phyloP scores from a whole-genome alignment of 225 moss, liverwort and hornwort species.

The Polytrichum commune region DNA sequence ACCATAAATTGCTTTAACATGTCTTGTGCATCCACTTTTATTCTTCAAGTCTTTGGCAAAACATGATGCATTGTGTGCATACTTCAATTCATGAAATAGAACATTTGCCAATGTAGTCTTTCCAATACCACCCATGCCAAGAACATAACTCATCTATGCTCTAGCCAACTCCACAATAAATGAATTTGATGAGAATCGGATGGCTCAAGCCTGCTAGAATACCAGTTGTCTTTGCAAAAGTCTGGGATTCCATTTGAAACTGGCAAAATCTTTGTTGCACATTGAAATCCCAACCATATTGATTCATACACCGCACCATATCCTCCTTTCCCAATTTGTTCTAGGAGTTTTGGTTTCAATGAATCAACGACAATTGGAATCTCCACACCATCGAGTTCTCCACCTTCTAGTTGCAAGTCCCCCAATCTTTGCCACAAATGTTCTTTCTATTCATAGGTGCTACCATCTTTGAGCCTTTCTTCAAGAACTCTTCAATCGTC shows the following conservation, averaged over 20 bases:
- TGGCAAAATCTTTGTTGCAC: slow-evolving; percentile 15
- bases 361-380: not conserved
- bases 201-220: slow-evolving; percentile 12
- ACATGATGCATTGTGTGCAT: no score
- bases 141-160: not conserved
- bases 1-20: not conserved
- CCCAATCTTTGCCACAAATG: not conserved
- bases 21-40: not conserved
- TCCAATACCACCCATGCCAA: no score
- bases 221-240: slow-evolving; percentile 13
- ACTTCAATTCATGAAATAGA: no score
- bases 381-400: not conserved
- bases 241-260: not conserved
- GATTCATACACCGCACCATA: not conserved
- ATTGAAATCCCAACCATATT: slow-evolving; percentile 12
- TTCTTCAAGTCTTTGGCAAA: slow-evolving; percentile 1
- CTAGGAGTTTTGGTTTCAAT: not conserved
- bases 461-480: not conserved
- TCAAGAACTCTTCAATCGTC: not conserved
- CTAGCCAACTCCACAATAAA: slow-evolving; percentile 9
- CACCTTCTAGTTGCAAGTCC: not conserved
- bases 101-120: no score
- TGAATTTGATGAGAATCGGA: slow-evolving; percentile 17
- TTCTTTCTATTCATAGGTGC: not conserved
- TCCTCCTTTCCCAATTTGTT: not conserved